Evolutionary conservation across 768 basidiomycete species (phyloP).

Genomic region (Cystofilobasidium bisporidii): DNA sequence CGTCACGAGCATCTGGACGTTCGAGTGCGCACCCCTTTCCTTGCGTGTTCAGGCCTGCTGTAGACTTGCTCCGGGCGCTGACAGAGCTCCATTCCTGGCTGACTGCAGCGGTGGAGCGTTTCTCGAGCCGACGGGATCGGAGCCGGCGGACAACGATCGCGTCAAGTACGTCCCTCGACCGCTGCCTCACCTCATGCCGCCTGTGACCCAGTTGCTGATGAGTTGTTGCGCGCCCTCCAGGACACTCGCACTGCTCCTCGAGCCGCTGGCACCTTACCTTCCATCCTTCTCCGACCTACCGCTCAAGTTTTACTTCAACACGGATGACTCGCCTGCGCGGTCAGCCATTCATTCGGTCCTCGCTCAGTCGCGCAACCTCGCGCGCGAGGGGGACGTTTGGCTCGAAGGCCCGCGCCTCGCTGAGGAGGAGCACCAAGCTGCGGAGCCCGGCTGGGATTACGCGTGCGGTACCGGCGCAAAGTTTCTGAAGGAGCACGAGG

Average conservation of each 20-base stretch:
- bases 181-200: neutral
- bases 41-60: too few relatives aligned
- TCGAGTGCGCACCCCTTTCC: slow-evolving; percentile 15
- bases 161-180: neutral
- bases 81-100: neutral
- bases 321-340: slow-evolving; percentile 7
- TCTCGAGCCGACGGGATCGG: neutral
- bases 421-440: neutral
- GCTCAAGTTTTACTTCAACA: slow-evolving; percentile 20
- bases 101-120: slow-evolving; percentile 1
- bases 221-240: neutral
- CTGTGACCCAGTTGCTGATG: too few relatives aligned
- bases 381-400: slow-evolving; percentile 16
- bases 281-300: neutral
- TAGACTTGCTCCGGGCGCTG: neutral
- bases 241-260: neutral
- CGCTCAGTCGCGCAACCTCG: neutral
- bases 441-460: slow-evolving; percentile 4
- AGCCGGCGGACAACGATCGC: neutral
- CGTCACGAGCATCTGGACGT: slow-evolving; percentile 10
- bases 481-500: neutral
- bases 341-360: neutral
- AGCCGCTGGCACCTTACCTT: slow-evolving; percentile 5
- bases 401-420: neutral
- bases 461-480: neutral